Evolutionary conservation across 441 rosid species (phyloP), one percentile per base, ranked within the genome.

Genomic region (Macaranga tanarius): DNA sequence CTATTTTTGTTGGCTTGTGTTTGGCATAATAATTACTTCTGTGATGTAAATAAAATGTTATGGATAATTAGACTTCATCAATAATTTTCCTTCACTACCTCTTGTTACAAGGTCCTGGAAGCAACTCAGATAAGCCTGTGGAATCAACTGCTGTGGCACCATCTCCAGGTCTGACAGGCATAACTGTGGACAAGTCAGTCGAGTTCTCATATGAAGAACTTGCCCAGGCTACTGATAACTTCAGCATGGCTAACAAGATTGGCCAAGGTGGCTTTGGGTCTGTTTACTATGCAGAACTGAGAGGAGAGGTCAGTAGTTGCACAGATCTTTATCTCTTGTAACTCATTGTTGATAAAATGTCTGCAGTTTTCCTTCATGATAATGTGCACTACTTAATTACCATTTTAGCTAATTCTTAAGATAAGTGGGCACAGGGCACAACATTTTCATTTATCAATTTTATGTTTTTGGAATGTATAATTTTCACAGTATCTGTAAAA

Each of bases 241-340:
- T 95, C 80, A 92, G 86, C 81, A 23, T 89, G 81, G 89, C 97
- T 54, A 77, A 88, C 77, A 92, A 91, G 87, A 95, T 95, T 20
- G 98, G 99, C 16, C 70, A 87, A 82, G 98, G 98, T 71, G 98
- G 99, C 75, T 95, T 91, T 64, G 99, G 98, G 28, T 83, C 88
- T 73, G 97, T 95, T 71, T 95, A 87, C 83, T 92, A 89, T 77
- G 99, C 99, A 60, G 93, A 87, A 76, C 84, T 92, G 15, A 85
- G 98, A 86, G 97, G 95, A 79, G 97, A 95, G 93, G 99, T 91
- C 74, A 48, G 91, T 73, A 55, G 52, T 13, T 17, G 31, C 42
- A 9, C 52, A 17, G 20, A 17, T 51, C 26, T 25, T 78, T 38
- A 62, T 54, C 52, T 63, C 23, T 54, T 8, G 55, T 55, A 47